These are phyloP conservation scores for Fragilaria crotonensis DNA, from an alignment of 108 stramenopile genomes.

Conservation along the genomic window DNA sequence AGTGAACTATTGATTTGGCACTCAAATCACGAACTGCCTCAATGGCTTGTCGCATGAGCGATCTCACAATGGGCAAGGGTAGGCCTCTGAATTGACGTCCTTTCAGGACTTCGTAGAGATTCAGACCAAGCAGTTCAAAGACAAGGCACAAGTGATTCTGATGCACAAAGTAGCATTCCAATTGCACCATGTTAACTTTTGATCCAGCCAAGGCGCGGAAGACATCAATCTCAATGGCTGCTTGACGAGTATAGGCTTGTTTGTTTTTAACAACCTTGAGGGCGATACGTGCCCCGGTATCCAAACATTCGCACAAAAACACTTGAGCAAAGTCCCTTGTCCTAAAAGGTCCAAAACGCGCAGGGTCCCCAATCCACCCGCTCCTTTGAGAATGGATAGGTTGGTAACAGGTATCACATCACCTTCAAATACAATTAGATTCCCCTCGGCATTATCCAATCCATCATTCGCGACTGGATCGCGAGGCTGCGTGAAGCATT, in stretches of 20 bases:
- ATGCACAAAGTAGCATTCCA: constrained; percentile 85
- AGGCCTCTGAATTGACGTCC: constrained; percentile 91
- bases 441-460: constrained; percentile 69
- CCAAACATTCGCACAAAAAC: constrained; percentile 68
- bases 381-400: no score
- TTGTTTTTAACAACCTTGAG: constrained; percentile 97
- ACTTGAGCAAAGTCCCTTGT: constrained; percentile 98
- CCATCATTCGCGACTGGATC: constrained; percentile 52
- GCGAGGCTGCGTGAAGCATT: constrained; percentile 69
- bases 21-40: constrained; percentile 58
- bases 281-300: constrained; percentile 71
- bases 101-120: constrained; percentile 92
- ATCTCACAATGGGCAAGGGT: constrained; percentile 66
- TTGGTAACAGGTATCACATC: constrained; percentile 51
- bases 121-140: constrained; percentile 88
- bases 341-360: constrained; percentile 71
- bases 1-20: constrained; percentile 83
- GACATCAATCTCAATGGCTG: constrained; percentile 89
- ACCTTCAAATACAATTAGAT: constrained; percentile 61
- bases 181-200: constrained; percentile 72
- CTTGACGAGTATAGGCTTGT: constrained; percentile 90
- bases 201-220: constrained; percentile 50
- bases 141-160: constrained; percentile 90
- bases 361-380: constrained; percentile 27
- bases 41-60: constrained; percentile 66